These are phyloP conservation scores for Lasiosphaeriaceae sp. DNA, from an alignment of 495 filamentous ascomycete genomes.

Conservation along the genomic window DNA sequence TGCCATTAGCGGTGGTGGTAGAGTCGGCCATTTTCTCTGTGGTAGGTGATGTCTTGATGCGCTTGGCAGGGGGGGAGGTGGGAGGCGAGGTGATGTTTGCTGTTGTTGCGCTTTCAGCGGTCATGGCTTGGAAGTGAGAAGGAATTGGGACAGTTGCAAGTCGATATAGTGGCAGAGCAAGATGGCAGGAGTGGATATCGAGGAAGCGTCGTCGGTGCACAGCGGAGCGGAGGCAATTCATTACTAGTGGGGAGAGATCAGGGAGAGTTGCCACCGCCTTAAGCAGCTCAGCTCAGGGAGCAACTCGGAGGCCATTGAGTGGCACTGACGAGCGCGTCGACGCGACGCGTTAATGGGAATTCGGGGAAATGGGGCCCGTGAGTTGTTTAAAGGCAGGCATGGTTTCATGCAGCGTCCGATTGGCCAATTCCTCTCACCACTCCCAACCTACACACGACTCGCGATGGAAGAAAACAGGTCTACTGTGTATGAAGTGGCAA, in stretches of 20 bases:
- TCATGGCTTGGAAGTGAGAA: slow-evolving; percentile 44
- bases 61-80: slow-evolving; percentile 45
- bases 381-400: too few relatives aligned
- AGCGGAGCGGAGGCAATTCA: slow-evolving; percentile 2
- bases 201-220: not conserved
- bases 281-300: too few relatives aligned
- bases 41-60: slow-evolving; percentile 38
- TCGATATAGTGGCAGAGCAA: not conserved
- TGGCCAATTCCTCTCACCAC: not conserved
- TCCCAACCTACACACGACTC: too few relatives aligned
- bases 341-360: slow-evolving; percentile 27
- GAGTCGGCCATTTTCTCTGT: not conserved
- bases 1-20: slow-evolving; percentile 18
- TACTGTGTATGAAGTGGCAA: too few relatives aligned
- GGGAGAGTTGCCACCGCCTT: too few relatives aligned
- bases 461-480: too few relatives aligned
- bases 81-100: slow-evolving; percentile 40
- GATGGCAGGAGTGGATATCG: slow-evolving; percentile 4
- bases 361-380: not conserved
- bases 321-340: slow-evolving; percentile 19
- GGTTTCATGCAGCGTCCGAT: not conserved
- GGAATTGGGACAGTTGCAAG: not conserved
- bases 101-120: slow-evolving; percentile 35
- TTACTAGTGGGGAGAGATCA: not conserved
- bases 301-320: not conserved